Base-by-base conservation (phyloP, 371 early-diverging fungal species). In the Aphelidium insulamus region DNA sequence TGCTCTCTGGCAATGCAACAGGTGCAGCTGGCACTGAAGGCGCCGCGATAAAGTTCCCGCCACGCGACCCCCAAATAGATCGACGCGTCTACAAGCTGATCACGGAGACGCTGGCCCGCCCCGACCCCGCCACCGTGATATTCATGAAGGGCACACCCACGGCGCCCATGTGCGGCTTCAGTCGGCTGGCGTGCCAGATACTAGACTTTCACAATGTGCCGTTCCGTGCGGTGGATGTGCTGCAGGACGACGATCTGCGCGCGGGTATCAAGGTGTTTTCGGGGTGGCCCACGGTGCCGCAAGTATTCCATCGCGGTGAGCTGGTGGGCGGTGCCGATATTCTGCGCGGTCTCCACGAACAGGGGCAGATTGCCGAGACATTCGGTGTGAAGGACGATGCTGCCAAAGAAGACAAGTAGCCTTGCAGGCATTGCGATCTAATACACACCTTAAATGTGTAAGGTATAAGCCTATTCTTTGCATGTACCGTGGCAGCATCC, bases 291-390 rank as follows among this genome's bases (percentile, higher is more conserved):
- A 98, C 97, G 11, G 84, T 91, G 54, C 98, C 98, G 22, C 97
- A 97, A 59, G 74, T 97, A 5, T 98, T 81, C 46, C 64, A 94
- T 48, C 77, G 86, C 52, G 87, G 90, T 36, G 82, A 87, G 54
- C 91, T 98, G 50, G 60, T 95, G 34, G 97, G 97, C 26, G 98
- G 98, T 8, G 78, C 78, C 49, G 97, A 98, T 49, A 88, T 91
- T 39, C 39, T 97, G 55, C 49, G 80, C 30, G 69, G 69, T 53
- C 85, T 92, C 88, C 77, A 80, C 44, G 70, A 83, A 54, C 72
- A 64, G 28, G 87, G 90, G 8, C 84, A 83, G 48, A 66, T 91
- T 18, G 82, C 82, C 45, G 66, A 69, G 37, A n/a, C n/a, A n/a
- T n/a, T n/a, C n/a, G n/a, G n/a, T n/a, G n/a, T n/a, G n/a, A n/a